phyloP scores from a whole-genome alignment of 495 filamentous ascomycete species.

The Articulospora tetracladia region DNA sequence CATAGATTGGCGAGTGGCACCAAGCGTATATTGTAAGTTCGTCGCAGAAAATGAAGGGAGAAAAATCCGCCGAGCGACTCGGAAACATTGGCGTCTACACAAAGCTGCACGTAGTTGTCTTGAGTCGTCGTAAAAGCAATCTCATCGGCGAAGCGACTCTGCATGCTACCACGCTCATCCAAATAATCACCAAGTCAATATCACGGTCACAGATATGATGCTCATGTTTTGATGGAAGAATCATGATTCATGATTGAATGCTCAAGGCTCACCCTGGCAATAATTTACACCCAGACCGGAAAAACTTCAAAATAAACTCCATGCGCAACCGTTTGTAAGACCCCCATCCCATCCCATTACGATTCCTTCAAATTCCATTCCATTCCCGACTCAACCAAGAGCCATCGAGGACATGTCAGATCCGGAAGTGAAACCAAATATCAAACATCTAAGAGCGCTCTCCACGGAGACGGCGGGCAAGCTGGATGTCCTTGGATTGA shows the following conservation, averaged over 20 bases:
- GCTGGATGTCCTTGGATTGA: slow-evolving; percentile 42
- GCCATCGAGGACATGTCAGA: not conserved
- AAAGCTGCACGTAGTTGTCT: no score
- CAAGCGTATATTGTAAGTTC: no score
- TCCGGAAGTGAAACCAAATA: not conserved
- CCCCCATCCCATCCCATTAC: slow-evolving; percentile 22
- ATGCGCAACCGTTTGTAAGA: slow-evolving; percentile 15
- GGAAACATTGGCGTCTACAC: no score
- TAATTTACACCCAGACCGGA: slow-evolving; percentile 23
- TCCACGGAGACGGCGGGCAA: slow-evolving; percentile 79
- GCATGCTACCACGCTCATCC: no score
- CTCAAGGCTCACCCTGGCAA: slow-evolving; percentile 22
- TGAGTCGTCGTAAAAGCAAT: no score
- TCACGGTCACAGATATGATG: no score
- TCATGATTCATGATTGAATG: slow-evolving; percentile 20
- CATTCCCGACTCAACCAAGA: not conserved
- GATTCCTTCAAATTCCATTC: slow-evolving; percentile 6
- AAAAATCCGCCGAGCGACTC: no score
- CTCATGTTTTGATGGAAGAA: not conserved
- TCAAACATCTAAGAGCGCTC: slow-evolving; percentile 53
- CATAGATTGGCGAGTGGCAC: no score
- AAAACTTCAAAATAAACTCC: slow-evolving; percentile 22
- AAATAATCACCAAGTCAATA: no score
- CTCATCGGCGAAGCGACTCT: no score
- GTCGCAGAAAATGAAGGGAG: no score